Evolutionary conservation across 352 stramenopile genomes (phyloP), one percentile per base, ranked within the genome.

Genomic region (Pythium rishiriense): DNA sequence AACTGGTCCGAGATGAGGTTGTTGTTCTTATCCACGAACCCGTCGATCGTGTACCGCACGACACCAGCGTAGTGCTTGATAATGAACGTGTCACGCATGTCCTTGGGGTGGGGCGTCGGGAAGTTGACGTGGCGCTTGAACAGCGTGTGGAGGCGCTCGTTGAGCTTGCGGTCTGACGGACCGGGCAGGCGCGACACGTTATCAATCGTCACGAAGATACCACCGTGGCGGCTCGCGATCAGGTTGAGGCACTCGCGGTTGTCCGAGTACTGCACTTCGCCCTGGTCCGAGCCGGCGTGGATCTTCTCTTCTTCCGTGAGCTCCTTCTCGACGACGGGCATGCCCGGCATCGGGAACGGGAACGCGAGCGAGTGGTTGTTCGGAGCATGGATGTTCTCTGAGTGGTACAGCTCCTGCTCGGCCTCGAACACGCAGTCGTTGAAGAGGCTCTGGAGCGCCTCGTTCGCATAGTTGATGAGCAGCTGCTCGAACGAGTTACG

Each of bases 391-490:
- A 96, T 96, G 65, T 91, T 81, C 57, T 96, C 88, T 42, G 76
- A 79, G 28, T 75, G 81, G 74, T 95, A 96, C 31, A 92, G 70
- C 52, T 88, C 83, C 69, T 96, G 85, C 55, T 96, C 88, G 0
- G 87, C 75, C 42, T 93, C 85, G 39, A 96, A 96, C 45, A 94
- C 88, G 58, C 90, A 92, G 9, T 85, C 66, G 63, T 97, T 97
- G 69, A 97, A 97, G 1, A 94, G 74, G 58, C 81, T 90, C 68
- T 97, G 91, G 19, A 97, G 72, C 49, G 86, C 90, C 58, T 97
- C 91, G 68, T 97, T 97, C 28, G 88, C 86, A 73, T 96, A 97
- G 74, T 97, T 97, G 75, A 97, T 97, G 22, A 94, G 76, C 31
- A 97, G 54, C 65, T 97, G 91, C 70, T 97, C 91, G 51, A 97